A percentile compares a stretch with the other conserved stretches of the same genome.
Evolutionary conservation across 768 basidiomycete species (phyloP).

Genomic region (Lentinula detonsa): DNA sequence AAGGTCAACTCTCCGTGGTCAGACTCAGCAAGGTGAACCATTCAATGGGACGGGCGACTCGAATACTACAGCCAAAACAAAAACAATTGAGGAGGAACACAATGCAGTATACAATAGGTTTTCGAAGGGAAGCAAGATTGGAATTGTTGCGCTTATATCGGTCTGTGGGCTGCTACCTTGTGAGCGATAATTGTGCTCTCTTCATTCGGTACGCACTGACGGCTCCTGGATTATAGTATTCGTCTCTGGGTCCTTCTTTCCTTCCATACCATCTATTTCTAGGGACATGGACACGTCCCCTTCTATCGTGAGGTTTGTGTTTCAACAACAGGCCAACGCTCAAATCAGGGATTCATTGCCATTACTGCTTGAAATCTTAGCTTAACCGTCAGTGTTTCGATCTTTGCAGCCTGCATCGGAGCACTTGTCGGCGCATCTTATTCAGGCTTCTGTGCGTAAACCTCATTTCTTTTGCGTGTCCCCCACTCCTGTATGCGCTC

Average conservation of each 20-base stretch:
- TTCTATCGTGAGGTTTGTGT: slow-evolving; percentile 46
- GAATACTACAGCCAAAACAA: background rate
- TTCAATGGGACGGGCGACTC: background rate
- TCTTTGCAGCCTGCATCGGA: slow-evolving; percentile 4
- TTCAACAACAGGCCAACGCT: background rate
- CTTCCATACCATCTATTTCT: slow-evolving; percentile 70
- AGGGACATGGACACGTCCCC: slow-evolving; percentile 54
- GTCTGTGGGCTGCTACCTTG: slow-evolving; percentile 6
- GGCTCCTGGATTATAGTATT: slow-evolving; percentile 41
- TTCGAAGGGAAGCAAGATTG: background rate
- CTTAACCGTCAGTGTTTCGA: slow-evolving; percentile 4
- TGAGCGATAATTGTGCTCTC: background rate
- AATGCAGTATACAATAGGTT: slow-evolving; percentile 4
- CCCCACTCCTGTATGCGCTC: background rate
- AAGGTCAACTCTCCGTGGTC: background rate
- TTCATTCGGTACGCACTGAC: background rate
- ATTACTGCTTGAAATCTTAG: background rate
- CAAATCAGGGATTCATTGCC: background rate
- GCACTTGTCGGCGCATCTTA: slow-evolving; percentile 5
- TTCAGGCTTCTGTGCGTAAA: slow-evolving; percentile 3
- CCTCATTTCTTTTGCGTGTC: background rate
- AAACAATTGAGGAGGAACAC: background rate
- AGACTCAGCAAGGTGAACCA: background rate
- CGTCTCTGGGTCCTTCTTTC: slow-evolving; percentile 63
- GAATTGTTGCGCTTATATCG: slow-evolving; percentile 1